Base-by-base conservation (phyloP, 2,329 filamentous ascomycete species). In the Aspergillus fischeri region DNA sequence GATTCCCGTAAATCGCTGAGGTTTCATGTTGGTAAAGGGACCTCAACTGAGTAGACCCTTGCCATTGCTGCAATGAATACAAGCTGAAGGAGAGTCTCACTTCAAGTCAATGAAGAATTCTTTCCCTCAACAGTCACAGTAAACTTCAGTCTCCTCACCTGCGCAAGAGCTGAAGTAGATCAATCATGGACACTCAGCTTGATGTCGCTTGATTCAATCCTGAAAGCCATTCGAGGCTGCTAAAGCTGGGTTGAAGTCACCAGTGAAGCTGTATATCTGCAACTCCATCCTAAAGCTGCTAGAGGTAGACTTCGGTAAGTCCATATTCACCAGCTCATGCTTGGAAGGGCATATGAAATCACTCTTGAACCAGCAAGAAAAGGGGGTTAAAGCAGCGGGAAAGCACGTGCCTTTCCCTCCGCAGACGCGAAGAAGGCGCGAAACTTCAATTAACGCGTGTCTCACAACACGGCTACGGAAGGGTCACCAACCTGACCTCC, bases 381-480 rank as follows among this genome's bases (percentile, higher is more conserved):
- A 47, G 20, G 24, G 6, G 10, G 24, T 27, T 47, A 47, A 47
- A 47, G 24, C 44, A 24, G 44, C 44, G 24, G 9, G 14, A 17
- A 41, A 41, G 54, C 58, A 61, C 58, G 59, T 56, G 56, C 54
- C 20, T 25, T 44, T 47, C 44, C 52, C 56, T 21, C n/a, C n/a
- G 21, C 20, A 21, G 55, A 53, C 58, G 56, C 56, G 52, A 58
- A 62, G 51, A 27, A 14, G 44, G 50, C 50, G 50, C 29, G 50
- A 60, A 60, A 47, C 58, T 52, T 60, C 60, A 64, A 64, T 64
- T 64, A 62, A 64, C 62, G 62, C 62, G 62, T 63, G 58, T 51
- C 25, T n/a, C 44, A 20, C 50, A 47, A 47, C 44, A 25, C 24
- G 21, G 42, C 42, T 24, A 24, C 8, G 42, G n/a, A 45, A 45